Conservation (phyloP, 768 basidiomycete genomes). For the Chiua virens region DNA sequence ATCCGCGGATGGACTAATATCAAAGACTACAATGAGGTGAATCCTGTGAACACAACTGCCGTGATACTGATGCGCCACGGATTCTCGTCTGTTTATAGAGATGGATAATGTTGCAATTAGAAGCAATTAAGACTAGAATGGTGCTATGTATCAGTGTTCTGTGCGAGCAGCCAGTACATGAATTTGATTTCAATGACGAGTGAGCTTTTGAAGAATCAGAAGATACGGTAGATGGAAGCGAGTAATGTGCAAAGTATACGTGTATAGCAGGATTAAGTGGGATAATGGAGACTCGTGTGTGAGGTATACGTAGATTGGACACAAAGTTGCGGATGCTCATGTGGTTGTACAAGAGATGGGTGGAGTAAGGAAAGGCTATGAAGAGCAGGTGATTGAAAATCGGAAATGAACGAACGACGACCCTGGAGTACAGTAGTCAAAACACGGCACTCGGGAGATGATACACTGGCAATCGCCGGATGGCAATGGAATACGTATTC, state of each 20-base stretch:
- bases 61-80: slow-evolving; percentile 4
- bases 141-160: no score
- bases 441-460: slow-evolving; percentile 8
- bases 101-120: neutral
- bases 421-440: slow-evolving; percentile 11
- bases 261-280: no score
- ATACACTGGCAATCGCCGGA: slow-evolving; percentile 12
- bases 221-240: no score
- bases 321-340: no score
- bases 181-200: no score
- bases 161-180: no score
- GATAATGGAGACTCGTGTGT: no score
- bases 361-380: neutral
- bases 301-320: no score
- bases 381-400: neutral
- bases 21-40: neutral
- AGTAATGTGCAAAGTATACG: no score
- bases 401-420: neutral
- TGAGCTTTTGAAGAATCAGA: no score
- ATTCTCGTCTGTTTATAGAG: neutral
- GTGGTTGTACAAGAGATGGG: no score
- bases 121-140: no score
- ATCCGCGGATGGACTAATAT: neutral
- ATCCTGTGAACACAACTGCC: neutral
- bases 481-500: neutral